Evolutionary conservation across 441 rosid species (phyloP).

Genomic region (Daphne laureola): DNA sequence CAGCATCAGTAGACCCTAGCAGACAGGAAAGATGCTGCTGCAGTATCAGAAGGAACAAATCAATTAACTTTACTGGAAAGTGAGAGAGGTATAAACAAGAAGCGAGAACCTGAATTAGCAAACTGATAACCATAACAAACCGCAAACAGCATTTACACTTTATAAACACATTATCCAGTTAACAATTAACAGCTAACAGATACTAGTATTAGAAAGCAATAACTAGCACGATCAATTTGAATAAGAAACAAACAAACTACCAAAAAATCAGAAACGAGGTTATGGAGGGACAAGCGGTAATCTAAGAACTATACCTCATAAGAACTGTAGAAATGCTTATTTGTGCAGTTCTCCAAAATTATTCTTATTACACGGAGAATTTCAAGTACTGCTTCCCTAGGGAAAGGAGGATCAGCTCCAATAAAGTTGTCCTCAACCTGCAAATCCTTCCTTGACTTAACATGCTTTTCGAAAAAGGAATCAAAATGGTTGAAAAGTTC

Average conservation of each 20-base stretch:
- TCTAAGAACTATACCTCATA: slow-evolving; percentile 59
- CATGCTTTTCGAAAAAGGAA: slow-evolving; percentile 83
- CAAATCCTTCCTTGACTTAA: slow-evolving; percentile 83
- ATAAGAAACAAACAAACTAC: not conserved
- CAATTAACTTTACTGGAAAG: too few relatives aligned
- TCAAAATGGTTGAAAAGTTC: slow-evolving; percentile 95
- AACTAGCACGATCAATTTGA: not conserved
- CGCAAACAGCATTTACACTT: too few relatives aligned
- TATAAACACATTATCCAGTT: too few relatives aligned
- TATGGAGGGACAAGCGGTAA: slow-evolving; percentile 1
- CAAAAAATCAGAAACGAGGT: slow-evolving; percentile 3
- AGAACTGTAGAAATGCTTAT: slow-evolving; percentile 87
- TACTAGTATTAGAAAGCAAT: not conserved
- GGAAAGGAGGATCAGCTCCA: slow-evolving; percentile 73
- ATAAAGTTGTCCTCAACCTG: slow-evolving; percentile 67
- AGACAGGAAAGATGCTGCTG: slow-evolving; percentile 96
- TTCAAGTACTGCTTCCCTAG: slow-evolving; percentile 84
- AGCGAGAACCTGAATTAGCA: too few relatives aligned
- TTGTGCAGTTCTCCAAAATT: slow-evolving; percentile 91
- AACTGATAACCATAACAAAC: too few relatives aligned
- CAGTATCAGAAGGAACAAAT: slow-evolving; percentile 25
- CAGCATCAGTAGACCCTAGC: slow-evolving; percentile 95
- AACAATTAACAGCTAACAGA: not conserved
- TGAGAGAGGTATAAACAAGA: too few relatives aligned
- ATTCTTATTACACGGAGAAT: slow-evolving; percentile 86